phyloP scores from a whole-genome alignment of 2,329 filamentous ascomycete species.

The Whalleya microplaca region DNA sequence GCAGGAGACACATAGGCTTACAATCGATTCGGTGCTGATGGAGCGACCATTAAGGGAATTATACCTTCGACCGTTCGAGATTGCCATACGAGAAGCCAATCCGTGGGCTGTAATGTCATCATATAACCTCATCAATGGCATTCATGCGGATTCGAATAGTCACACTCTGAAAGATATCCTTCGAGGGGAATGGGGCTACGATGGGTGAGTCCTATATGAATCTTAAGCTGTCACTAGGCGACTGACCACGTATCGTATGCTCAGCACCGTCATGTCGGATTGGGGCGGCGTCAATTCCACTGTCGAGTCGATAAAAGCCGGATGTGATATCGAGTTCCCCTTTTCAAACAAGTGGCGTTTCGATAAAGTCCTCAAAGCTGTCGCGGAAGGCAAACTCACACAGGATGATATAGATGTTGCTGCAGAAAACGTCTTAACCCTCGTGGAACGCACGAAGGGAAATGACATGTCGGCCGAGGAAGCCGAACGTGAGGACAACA shows the following conservation, averaged over 20 bases:
- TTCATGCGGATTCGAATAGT: conserved; percentile 61
- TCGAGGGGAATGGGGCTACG: conserved; percentile 64
- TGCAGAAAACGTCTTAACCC: conserved; percentile 62
- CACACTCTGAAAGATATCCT: conserved; percentile 60
- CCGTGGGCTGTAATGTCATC: conserved; percentile 73
- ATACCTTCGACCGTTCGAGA: conserved; percentile 76
- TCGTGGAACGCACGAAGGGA: conserved; percentile 66
- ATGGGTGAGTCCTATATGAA: conserved; percentile 48
- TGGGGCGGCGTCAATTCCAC: conserved; percentile 63
- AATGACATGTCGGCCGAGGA: conserved; percentile 59
- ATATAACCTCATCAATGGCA: conserved; percentile 69
- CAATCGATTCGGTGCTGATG: conserved; percentile 65
- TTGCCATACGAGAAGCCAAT: conserved; percentile 69
- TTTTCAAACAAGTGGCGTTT: conserved; percentile 59
- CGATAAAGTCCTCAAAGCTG: conserved; percentile 58
- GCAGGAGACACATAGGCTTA: conserved; percentile 70
- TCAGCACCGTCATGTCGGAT: conserved; percentile 60
- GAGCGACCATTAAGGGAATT: conserved; percentile 70
- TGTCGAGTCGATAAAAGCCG: conserved; percentile 57
- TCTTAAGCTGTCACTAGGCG: background rate
- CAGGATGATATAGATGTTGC: conserved; percentile 57
- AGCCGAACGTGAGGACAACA: conserved; percentile 60
- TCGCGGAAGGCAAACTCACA: conserved; percentile 52
- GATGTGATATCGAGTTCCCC: conserved; percentile 63
- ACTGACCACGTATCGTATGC: conserved; percentile 29